Evolutionary conservation across 1,139 yeast genomes (phyloP).

Genomic region (Yamadazyma oceani): DNA sequence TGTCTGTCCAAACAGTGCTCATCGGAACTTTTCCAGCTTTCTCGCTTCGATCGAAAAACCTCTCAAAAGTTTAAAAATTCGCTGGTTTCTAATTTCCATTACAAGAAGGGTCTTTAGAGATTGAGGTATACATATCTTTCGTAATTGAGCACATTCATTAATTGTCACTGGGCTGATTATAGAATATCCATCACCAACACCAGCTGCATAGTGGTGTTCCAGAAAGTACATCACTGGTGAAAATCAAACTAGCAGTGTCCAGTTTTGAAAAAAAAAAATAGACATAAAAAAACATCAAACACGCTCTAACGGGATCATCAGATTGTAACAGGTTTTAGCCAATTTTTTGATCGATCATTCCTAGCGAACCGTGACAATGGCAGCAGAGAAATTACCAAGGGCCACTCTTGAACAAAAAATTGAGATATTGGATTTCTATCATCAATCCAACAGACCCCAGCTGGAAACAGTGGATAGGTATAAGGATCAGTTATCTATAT

Average conservation of each 20-base stretch:
- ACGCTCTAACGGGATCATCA: not conserved
- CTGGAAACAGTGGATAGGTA: conserved; percentile 57
- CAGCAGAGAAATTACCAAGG: conserved; percentile 43
- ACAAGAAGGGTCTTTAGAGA: not conserved
- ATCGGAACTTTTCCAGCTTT: too few relatives aligned
- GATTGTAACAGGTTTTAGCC: too few relatives aligned
- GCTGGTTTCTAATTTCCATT: not conserved
- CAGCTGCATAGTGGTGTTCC: too few relatives aligned
- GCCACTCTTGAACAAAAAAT: conserved; percentile 61
- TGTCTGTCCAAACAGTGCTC: not conserved
- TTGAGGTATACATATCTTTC: not conserved
- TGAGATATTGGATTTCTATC: conserved; percentile 52
- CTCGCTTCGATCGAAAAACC: too few relatives aligned
- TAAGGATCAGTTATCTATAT: conserved; percentile 49
- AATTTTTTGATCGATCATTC: too few relatives aligned
- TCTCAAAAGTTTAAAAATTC: conserved; percentile 3
- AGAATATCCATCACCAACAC: too few relatives aligned
- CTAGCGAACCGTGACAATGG: too few relatives aligned
- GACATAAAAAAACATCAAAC: not conserved
- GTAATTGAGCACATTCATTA: too few relatives aligned
- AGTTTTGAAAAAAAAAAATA: not conserved
- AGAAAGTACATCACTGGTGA: too few relatives aligned
- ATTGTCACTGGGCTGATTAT: too few relatives aligned
- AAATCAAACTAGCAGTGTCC: too few relatives aligned
- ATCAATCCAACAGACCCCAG: conserved; percentile 50